Evolutionary conservation across 345 rosid genomes (phyloP).

Genomic region (Linum usitatissimum): DNA sequence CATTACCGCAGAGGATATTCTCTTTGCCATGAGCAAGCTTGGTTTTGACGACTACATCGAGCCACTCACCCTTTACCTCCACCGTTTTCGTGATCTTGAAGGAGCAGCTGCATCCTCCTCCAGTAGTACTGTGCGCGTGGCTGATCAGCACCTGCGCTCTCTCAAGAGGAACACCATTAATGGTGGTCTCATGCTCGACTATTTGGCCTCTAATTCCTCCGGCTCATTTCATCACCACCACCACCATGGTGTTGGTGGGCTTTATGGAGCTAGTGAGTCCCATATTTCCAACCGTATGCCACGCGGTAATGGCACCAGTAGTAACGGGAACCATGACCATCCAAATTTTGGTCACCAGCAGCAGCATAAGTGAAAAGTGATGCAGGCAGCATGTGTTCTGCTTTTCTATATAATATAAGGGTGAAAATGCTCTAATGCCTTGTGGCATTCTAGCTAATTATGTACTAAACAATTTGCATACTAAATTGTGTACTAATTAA

Average conservation of each 20-base stretch:
- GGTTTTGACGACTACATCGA: slow-evolving; percentile 30
- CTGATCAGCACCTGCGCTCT: no score
- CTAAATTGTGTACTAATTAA: no score
- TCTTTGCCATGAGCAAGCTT: slow-evolving; percentile 27
- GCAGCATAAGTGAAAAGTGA: no score
- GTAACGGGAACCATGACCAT: background rate
- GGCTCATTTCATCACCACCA: background rate
- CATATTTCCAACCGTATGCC: background rate
- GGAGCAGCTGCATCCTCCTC: background rate
- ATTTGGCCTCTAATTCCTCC: background rate
- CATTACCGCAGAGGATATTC: slow-evolving; percentile 26
- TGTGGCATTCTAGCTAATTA: no score
- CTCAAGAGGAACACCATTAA: slow-evolving; percentile 9
- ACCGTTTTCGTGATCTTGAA: slow-evolving; percentile 22
- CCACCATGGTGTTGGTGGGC: background rate
- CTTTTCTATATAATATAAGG: no score
- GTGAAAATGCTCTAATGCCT: no score
- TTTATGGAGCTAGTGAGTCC: background rate
- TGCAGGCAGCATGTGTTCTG: no score
- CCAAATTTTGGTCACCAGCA: background rate
- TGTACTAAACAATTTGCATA: no score
- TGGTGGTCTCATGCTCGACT: background rate
- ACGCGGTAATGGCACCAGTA: background rate
- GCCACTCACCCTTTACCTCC: slow-evolving; percentile 24
- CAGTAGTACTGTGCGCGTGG: slow-evolving; percentile 14